Evolutionary conservation across 1,284 basidiomycete species (phyloP), one percentile per base, ranked within the genome.

Genomic region (Tylopilus sp.): DNA sequence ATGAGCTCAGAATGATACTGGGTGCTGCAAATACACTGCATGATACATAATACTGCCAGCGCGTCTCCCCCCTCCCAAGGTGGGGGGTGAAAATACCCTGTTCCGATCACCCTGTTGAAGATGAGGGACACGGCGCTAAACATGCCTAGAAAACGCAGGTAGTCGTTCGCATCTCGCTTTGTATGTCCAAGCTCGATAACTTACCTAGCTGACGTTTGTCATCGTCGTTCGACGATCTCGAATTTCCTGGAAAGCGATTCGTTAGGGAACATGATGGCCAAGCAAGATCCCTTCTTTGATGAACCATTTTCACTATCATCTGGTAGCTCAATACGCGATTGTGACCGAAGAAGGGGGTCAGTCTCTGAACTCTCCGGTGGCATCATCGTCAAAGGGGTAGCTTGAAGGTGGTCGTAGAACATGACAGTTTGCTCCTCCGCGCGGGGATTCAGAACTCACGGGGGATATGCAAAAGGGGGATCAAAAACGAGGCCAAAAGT

Each of bases 11-110:
- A 46, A 89, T 85, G 17, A 81, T 76, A 43, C 82, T 81, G 0
- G 86, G 83, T 0, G 85, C 84, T 11, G 85, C 83, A 62, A 83
- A 89, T 31, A 88, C 84, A 17, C 86, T n/a, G n/a, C n/a, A n/a
- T 86, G 52, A 1, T 6, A 3, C 11, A 15, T 31, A 9, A 31
- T 26, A 36, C 17, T 4, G 30, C 58, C 15, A 50, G 36, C 17
- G 1, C 28, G n/a, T 43, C 44, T 7, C n/a, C 7, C 7, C 29
- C 12, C 12, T 38, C 6, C 2, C 7, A n/a, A 4, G 37, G 11
- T 50, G 47, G 15, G 44, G 51, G 33, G 47, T 24, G 11, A 48
- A 63, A 71, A 30, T 57, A 84, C 82, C 85, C 86, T 15, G 85
- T 83, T 15, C 87, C 86, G 30, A 89, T 82, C 18, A 88, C 75